These are phyloP conservation scores for Helotiales sp. DNA, from an alignment of 2,329 filamentous ascomycete genomes.

Conservation along the genomic window DNA sequence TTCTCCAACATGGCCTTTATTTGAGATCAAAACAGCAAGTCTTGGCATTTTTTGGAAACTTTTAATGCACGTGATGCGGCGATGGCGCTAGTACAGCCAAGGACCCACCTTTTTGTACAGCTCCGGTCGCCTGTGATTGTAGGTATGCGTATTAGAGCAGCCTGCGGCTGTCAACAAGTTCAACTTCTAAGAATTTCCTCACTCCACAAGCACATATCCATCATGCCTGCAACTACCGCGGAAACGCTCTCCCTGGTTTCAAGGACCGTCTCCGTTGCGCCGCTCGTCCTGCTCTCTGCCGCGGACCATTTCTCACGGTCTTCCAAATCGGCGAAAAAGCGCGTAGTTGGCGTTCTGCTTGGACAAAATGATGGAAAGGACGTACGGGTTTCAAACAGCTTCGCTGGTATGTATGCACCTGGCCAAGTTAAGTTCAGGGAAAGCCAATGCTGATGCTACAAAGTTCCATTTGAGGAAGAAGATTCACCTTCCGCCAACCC, in stretches of 20 bases:
- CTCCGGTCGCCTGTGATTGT: too few relatives aligned
- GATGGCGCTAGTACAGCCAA: background rate
- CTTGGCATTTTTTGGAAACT: background rate
- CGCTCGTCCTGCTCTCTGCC: constrained; percentile 94
- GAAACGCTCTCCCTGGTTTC: constrained; percentile 95
- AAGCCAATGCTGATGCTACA: constrained; percentile 29
- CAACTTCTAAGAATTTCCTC: constrained; percentile 23
- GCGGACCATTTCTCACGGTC: constrained; percentile 98
- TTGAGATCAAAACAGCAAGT: background rate
- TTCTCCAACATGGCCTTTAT: background rate
- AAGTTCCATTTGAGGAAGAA: constrained; percentile 98
- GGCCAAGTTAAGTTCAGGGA: background rate
- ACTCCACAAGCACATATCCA: constrained; percentile 42
- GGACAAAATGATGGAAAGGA: constrained; percentile 97
- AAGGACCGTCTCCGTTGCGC: constrained; percentile 94
- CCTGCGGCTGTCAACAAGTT: constrained; percentile 32
- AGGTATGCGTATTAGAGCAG: too few relatives aligned
- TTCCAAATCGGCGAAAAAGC: constrained; percentile 81
- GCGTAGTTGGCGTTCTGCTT: constrained; percentile 92
- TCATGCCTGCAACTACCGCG: constrained; percentile 94
- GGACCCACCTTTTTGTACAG: constrained; percentile 22
- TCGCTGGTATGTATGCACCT: constrained; percentile 71
- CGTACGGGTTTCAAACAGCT: constrained; percentile 98
- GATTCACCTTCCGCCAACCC: constrained; percentile 99
- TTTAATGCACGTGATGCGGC: constrained; percentile 11